A percentile compares a stretch with the other conserved stretches of the same genome.
Conservation (phyloP, 768 basidiomycete species). For the Lactarius pseudohatsudake region DNA sequence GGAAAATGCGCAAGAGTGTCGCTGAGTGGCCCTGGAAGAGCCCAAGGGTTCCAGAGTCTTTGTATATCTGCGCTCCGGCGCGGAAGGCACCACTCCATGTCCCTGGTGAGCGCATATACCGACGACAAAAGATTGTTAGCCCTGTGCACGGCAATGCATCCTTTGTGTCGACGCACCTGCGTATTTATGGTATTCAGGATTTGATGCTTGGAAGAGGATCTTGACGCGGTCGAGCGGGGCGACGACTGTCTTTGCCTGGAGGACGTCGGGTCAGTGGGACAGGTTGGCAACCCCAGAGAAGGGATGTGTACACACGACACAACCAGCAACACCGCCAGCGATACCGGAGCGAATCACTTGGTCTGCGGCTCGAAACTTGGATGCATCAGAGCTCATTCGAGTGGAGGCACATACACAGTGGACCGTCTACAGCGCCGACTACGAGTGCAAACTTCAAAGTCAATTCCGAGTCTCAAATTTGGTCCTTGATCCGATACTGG, state of each 20-base stretch:
- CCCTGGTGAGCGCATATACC: conserved; percentile 47
- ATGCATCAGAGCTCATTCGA: conserved; percentile 64
- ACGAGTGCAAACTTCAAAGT: neutral
- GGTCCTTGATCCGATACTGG: too few relatives aligned
- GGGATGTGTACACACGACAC: conserved; percentile 64
- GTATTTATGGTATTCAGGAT: conserved; percentile 92
- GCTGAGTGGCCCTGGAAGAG: conserved; percentile 96
- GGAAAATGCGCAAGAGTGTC: conserved; percentile 91
- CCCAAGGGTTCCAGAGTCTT: conserved; percentile 66
- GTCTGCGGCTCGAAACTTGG: conserved; percentile 30
- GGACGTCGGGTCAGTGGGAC: conserved; percentile 20
- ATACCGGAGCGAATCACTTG: conserved; percentile 75
- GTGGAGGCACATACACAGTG: conserved; percentile 23
- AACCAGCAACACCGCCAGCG: conserved; percentile 92
- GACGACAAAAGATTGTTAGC: neutral
- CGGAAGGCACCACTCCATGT: conserved; percentile 82
- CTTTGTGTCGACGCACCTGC: conserved; percentile 55
- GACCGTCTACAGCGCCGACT: neutral
- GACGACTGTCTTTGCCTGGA: conserved; percentile 88
- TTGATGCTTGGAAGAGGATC: conserved; percentile 97
- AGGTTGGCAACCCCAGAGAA: conserved; percentile 8
- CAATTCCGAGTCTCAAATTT: neutral
- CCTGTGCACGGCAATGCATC: too few relatives aligned
- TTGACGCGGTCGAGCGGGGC: conserved; percentile 98
- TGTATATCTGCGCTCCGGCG: conserved; percentile 73